phyloP scores from a whole-genome alignment of 495 filamentous ascomycete species.

The Cladorrhinum samala region DNA sequence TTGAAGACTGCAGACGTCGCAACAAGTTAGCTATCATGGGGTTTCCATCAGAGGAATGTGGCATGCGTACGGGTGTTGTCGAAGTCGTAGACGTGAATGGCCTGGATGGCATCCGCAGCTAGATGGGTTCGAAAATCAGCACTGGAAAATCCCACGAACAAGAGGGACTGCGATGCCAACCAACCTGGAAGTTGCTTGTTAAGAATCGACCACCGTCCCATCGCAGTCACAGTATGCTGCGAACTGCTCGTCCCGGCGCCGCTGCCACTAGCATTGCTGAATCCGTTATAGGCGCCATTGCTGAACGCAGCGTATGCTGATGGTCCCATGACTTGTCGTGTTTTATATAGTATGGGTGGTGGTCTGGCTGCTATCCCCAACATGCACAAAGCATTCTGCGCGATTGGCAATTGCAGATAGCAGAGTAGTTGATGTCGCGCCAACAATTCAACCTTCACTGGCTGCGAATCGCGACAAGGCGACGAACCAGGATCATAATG shows the following conservation, averaged over 20 bases:
- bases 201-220: constrained; percentile 75
- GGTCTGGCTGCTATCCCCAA: constrained; percentile 4
- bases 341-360: constrained; percentile 11
- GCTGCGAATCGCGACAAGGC: constrained; percentile 1
- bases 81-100: constrained; percentile 95
- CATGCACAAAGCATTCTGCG: constrained; percentile 16
- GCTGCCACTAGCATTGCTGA: constrained; percentile 2
- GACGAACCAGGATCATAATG: background rate
- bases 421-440: background rate
- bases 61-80: constrained; percentile 79
- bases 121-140: background rate
- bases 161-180: background rate
- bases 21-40: background rate
- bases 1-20: constrained; percentile 63
- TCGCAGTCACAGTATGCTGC: constrained; percentile 58
- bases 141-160: constrained; percentile 13
- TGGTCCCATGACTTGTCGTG: constrained; percentile 21
- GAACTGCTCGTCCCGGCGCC: background rate
- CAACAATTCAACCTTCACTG: constrained; percentile 14
- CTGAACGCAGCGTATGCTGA: constrained; percentile 21
- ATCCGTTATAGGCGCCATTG: constrained; percentile 19
- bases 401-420: background rate
- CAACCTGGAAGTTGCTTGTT: constrained; percentile 62
- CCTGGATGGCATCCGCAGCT: constrained; percentile 62
- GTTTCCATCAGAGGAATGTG: background rate